Conservation (phyloP, 306 rosid species). For the Acacia crassicarpa region DNA sequence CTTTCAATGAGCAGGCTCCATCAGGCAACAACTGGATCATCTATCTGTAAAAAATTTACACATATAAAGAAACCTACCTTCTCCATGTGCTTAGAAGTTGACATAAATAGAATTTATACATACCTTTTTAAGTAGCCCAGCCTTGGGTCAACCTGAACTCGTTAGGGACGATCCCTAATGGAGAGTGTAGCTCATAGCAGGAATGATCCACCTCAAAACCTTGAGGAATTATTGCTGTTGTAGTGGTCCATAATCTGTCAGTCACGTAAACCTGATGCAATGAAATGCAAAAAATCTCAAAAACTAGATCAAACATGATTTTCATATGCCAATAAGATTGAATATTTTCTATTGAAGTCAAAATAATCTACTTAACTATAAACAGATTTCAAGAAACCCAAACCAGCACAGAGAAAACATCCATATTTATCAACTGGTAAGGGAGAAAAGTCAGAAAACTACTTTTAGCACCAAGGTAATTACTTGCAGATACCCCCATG, state of each 20-base stretch:
- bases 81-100: background rate
- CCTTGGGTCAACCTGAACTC: slow-evolving; percentile 45
- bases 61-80: background rate
- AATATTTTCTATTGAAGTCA: background rate
- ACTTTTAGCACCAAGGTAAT: background rate
- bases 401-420: background rate
- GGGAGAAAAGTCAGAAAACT: background rate
- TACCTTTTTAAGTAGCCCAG: slow-evolving; percentile 46
- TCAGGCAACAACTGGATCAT: slow-evolving; percentile 53
- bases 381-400: background rate
- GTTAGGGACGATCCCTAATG: slow-evolving; percentile 40
- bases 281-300: background rate
- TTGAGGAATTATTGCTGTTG: slow-evolving; percentile 47
- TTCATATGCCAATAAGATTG: background rate
- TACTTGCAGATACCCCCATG: background rate
- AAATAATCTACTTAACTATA: background rate
- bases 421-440: background rate
- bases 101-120: slow-evolving; percentile 20
- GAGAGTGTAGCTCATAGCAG: slow-evolving; percentile 54
- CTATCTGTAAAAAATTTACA: slow-evolving; percentile 32
- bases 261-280: slow-evolving; percentile 19
- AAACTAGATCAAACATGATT: background rate
- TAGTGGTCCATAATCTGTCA: slow-evolving; percentile 57
- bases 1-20: slow-evolving; percentile 53
- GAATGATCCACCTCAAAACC: slow-evolving; percentile 52